Evolutionary conservation across 257 asterid species (phyloP), one percentile per base, ranked within the genome.

Genomic region (Eucommia ulmoides): DNA sequence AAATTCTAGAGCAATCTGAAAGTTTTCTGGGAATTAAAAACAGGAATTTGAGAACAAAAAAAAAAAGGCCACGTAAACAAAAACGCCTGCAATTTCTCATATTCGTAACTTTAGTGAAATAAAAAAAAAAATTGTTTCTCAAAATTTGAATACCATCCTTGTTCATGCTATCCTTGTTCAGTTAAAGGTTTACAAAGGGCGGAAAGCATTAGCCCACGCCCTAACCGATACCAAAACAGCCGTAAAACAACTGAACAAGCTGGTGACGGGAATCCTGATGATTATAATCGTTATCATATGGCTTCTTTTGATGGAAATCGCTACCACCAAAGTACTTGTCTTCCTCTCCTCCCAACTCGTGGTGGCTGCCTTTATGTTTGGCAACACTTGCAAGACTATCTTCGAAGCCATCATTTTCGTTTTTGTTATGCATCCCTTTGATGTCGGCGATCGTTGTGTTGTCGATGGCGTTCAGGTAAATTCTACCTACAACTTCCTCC

Each of bases 161-260:
- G n/a, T n/a, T n/a, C n/a, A n/a, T n/a, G n/a, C n/a, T n/a, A n/a
- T n/a, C n/a, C n/a, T n/a, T 63, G 46, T 70, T 64, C 79, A 89
- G 98, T 74, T 89, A 61, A 83, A 81, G 70, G 96, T 91, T 60
- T 86, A 80, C 69, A 77, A 83, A 17, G 93, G 74, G 33, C 88
- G 94, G n/a, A 89, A 77, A 79, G 84, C 88, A 18, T 77, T 89
- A 53, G 88, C 88, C 8, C 94, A 83, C 67, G 96, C 94, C 51
- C 62, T 86, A 35, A 77, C 63, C 18, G 96, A 85, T 63, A 77
- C 94, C 15, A 85, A 85, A 68, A 79, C 94, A 5, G 96, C 86
- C 11, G 88, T 86, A 10, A 78, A 67, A 66, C 93, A 82, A 59
- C 55, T 86, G 75, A 63, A 75, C 75, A 80, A 66, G 59, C 72